Evolutionary conservation across 768 basidiomycete species (phyloP), one percentile per base, ranked within the genome.

Genomic region (Paxillus ammoniavirescens): DNA sequence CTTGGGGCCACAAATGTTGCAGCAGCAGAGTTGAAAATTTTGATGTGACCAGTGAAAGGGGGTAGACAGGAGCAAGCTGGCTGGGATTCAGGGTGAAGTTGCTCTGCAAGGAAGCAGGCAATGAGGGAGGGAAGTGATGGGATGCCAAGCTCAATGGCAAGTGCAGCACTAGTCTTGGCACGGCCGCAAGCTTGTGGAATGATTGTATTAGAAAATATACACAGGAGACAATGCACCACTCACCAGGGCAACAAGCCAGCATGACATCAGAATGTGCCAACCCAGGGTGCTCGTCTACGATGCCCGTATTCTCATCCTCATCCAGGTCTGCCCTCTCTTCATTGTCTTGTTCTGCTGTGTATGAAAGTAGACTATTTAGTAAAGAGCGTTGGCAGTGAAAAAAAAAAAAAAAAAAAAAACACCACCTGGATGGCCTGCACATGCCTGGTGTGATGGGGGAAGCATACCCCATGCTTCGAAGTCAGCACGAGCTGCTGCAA

Each of bases 301-400:
- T 21, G 15, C 41, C n/a, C n/a, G n/a, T n/a, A n/a, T n/a, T n/a
- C n/a, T n/a, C n/a, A n/a, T n/a, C n/a, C n/a, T n/a, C n/a, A n/a
- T n/a, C n/a, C 41, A 48, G 2, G 54, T 55, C 26, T 65, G 54
- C 37, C 66, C 70, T 5, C 21, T 43, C 1, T 61, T 37, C 1
- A 71, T 65, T 66, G 71, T 73, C 41, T 47, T 74, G 69, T 0
- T 50, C 42, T 2, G 73, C 31, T 33, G 60, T 0, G 66, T n/a
- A n/a, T n/a, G n/a, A n/a, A n/a, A n/a, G n/a, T n/a, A n/a, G n/a
- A n/a, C n/a, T n/a, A n/a, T n/a, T n/a, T n/a, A n/a, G n/a, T n/a
- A n/a, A n/a, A n/a, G n/a, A n/a, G n/a, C n/a, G n/a, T n/a, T n/a
- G n/a, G n/a, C n/a, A n/a, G n/a, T n/a, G n/a, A n/a, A n/a, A n/a